These are phyloP conservation scores for Cruciata laevipes DNA, from an alignment of 257 asterid genomes.

Conservation along the genomic window DNA sequence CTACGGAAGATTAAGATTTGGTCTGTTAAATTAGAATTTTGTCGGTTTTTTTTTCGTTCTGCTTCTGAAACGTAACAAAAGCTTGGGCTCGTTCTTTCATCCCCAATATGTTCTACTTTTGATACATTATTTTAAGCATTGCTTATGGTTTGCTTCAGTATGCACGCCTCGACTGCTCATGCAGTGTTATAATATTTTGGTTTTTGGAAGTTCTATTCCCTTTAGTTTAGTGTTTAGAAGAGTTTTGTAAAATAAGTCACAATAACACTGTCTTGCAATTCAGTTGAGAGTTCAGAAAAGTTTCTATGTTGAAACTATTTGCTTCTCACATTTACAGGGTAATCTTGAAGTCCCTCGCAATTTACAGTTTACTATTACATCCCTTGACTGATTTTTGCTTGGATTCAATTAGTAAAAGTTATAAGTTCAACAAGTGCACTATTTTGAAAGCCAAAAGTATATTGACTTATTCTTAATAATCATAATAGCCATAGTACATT, in stretches of 20 bases:
- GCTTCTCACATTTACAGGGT: not conserved
- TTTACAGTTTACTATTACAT: not conserved
- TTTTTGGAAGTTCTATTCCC: not conserved
- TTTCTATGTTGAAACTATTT: not conserved
- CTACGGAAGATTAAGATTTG: no score
- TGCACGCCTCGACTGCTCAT: not conserved
- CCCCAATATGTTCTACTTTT: not conserved
- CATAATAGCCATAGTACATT: no score
- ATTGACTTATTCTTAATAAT: no score
- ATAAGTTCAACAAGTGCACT: not conserved
- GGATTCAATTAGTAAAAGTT: not conserved
- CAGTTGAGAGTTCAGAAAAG: no score
- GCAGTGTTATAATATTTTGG: not conserved
- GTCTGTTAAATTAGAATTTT: no score
- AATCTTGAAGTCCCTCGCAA: not conserved
- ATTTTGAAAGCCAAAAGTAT: not conserved
- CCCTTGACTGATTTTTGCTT: not conserved
- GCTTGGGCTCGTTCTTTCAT: not conserved
- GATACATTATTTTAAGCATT: not conserved
- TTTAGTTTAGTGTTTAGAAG: not conserved
- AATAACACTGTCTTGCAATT: not conserved
- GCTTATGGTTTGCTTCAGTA: not conserved
- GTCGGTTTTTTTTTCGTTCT: no score
- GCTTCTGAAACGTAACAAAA: no score
- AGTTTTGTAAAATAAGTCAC: not conserved